A percentile compares a stretch with the other conserved stretches of the same genome.
Evolutionary conservation across 306 rosid genomes (phyloP).

Genomic region (Ormosia semicastrata): DNA sequence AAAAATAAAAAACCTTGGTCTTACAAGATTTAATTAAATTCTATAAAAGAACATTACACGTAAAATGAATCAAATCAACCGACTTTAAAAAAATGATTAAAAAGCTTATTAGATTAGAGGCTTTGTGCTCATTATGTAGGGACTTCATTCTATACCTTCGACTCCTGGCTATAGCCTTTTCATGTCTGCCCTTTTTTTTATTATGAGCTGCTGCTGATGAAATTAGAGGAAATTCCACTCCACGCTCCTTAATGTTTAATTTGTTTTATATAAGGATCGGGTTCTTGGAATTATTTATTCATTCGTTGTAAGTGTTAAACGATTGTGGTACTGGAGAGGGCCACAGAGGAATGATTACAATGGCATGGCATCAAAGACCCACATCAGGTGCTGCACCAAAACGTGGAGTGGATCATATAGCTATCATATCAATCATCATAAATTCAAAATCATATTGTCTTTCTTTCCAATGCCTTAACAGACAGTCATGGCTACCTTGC

Average conservation of each 20-base stretch:
- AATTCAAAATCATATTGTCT: not conserved
- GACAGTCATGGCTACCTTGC: not conserved
- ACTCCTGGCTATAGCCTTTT: not conserved
- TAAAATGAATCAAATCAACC: not conserved
- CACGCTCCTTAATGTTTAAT: not conserved
- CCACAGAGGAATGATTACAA: not conserved
- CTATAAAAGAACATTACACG: not conserved
- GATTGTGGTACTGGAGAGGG: not conserved
- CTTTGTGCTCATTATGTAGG: not conserved
- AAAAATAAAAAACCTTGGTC: not conserved
- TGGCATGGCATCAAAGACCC: constrained; percentile 26
- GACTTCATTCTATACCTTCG: not conserved
- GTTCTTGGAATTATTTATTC: not conserved
- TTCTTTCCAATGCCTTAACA: not conserved
- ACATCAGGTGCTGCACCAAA: constrained; percentile 16
- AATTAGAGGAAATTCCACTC: not conserved
- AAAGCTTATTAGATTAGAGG: not conserved
- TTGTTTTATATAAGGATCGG: not conserved
- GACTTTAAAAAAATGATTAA: not conserved
- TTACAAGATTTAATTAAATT: not conserved
- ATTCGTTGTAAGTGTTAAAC: not conserved
- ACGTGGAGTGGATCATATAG: not conserved
- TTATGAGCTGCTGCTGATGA: not conserved
- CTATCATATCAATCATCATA: not conserved
- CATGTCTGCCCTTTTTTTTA: not conserved